Base-by-base conservation (phyloP, 2,329 filamentous ascomycete genomes). In the Eutypella sp. region DNA sequence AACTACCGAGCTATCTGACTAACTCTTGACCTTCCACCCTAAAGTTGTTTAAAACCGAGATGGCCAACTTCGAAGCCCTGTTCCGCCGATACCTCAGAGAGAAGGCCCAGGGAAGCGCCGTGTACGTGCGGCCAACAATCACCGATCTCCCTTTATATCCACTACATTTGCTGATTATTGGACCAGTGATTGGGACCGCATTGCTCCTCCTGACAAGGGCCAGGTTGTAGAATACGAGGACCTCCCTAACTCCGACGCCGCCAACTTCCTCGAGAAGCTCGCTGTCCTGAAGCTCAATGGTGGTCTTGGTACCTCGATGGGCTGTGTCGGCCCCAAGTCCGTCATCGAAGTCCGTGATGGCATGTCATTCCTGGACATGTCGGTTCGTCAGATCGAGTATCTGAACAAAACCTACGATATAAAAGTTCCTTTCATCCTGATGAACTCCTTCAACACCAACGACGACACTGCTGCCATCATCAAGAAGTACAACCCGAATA, bases 401-500 rank as follows among this genome's bases (percentile, higher is more conserved):
- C 85, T 99, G 60, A 99, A 99, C 85, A 87, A 91, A 70, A 97
- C 90, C 55, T 97, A 96, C 77, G 82, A 87, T 60, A 89, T 95
- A 70, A 97, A 96, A 67, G 93, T 99, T 27, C 93, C 93, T 41
- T 96, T 99, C 72, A 84, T 99, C 58, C 85, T 99, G 61, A 99
- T 99, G 93, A 99, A 99, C 85, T 97, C 93, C 46, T 99, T 99
- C 87, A 99, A 99, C 82, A 99, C 93, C 67, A 91, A 99, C 69
- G 83, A 92, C 62, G 93, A 99, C 67, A 99, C 93, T 42, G 90
- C 91, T 53, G 90, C 89, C 72, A 99, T 99, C 74, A 99, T 99
- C 79, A 99, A 99, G 84, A 99, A 99, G 79, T 99, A 97, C 75
- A 92, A 99, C 77, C 93, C 93, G 55, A 93, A 99, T 82, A 96